Conservation (phyloP, 2,329 filamentous ascomycete genomes). For the Shiraia sp. region DNA sequence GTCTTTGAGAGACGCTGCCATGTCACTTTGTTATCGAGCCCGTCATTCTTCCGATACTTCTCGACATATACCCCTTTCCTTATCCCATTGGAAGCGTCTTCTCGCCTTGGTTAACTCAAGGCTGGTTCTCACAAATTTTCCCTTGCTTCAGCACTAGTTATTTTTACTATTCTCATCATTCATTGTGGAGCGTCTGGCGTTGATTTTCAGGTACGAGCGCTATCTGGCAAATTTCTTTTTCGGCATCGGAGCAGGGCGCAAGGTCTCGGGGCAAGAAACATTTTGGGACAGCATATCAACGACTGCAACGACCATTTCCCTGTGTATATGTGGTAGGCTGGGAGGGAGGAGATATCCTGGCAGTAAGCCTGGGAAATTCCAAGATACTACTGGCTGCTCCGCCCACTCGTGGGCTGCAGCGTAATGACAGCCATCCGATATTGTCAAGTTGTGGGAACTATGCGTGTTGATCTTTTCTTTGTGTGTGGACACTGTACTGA, state of each 20-base stretch:
- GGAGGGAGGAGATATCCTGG: too few relatives aligned
- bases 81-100: constrained; percentile 5
- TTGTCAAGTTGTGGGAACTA: too few relatives aligned
- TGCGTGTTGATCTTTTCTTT: too few relatives aligned
- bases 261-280: constrained; percentile 4
- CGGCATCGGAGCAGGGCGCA: constrained; percentile 8
- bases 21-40: not conserved
- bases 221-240: constrained; percentile 6
- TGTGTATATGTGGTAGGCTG: constrained; percentile 14
- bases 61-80: constrained; percentile 23
- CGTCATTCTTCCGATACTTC: constrained; percentile 3
- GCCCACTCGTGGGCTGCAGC: too few relatives aligned
- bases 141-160: not conserved
- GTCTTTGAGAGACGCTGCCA: constrained; percentile 2
- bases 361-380: too few relatives aligned
- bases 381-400: too few relatives aligned
- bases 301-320: constrained; percentile 15
- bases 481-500: too few relatives aligned
- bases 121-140: not conserved
- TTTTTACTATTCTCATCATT: constrained; percentile 10
- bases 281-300: constrained; percentile 13
- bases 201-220: constrained; percentile 5
- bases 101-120: constrained; percentile 10
- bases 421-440: too few relatives aligned
- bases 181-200: constrained; percentile 23